These are phyloP conservation scores for Phytophthora pseudosyringae DNA, from an alignment of 352 stramenopile species.

Conservation along the genomic window DNA sequence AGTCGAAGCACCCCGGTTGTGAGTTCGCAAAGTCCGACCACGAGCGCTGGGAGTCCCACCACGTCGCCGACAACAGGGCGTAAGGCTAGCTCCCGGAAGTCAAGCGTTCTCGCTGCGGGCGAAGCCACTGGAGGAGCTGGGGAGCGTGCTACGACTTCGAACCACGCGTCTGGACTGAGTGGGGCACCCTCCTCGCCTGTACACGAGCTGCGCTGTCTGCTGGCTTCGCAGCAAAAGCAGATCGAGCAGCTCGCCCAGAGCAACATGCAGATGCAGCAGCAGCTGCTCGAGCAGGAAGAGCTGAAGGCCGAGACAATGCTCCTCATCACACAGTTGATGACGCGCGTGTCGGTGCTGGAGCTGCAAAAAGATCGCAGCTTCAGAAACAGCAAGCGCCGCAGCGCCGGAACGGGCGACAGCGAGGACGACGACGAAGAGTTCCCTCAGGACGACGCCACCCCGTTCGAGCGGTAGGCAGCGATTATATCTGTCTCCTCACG, in stretches of 20 bases:
- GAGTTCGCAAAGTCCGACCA: conserved; percentile 20
- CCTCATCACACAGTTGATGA: conserved; percentile 88
- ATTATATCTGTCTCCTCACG: conserved; percentile 2
- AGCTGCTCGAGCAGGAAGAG: conserved; percentile 82
- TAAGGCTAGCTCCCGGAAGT: conserved; percentile 21
- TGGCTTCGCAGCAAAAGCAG: conserved; percentile 69
- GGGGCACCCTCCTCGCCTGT: conserved; percentile 45
- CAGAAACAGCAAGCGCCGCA: conserved; percentile 36
- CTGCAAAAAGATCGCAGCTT: conserved; percentile 51
- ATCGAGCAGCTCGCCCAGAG: conserved; percentile 75
- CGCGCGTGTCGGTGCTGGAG: conserved; percentile 79
- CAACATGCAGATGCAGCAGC: conserved; percentile 85
- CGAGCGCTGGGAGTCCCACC: conserved; percentile 26
- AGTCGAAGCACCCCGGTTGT: conserved; percentile 18
- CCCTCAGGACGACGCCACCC: conserved; percentile 34
- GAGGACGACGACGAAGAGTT: conserved; percentile 41
- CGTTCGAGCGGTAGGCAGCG: conserved; percentile 28
- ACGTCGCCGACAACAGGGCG: conserved; percentile 18
- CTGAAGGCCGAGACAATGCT: conserved; percentile 86
- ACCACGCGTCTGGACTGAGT: conserved; percentile 24
- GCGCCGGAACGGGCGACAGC: conserved; percentile 34
- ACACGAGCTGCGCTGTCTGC: conserved; percentile 57
- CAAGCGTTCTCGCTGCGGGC: conserved; percentile 35
- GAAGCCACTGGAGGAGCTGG: conserved; percentile 43
- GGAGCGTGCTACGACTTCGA: conserved; percentile 38